These are phyloP conservation scores for Pisolithus orientalis DNA, from an alignment of 768 basidiomycete genomes.

Conservation along the genomic window DNA sequence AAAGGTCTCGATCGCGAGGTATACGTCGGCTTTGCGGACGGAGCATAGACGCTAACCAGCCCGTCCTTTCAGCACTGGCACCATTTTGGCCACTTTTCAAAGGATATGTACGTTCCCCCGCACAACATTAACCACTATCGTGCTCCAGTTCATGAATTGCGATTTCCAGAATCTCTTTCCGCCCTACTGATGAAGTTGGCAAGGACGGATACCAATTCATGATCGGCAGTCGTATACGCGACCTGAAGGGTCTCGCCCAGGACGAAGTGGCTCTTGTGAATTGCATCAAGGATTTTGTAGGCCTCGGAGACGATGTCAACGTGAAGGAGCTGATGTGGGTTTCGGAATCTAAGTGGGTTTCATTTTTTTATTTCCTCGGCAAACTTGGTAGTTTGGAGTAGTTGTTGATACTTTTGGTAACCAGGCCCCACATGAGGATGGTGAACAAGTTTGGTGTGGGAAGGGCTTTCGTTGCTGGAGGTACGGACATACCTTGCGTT, in stretches of 20 bases:
- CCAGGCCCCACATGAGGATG: too few relatives aligned
- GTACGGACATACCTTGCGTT: too few relatives aligned
- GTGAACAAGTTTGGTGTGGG: constrained; percentile 13
- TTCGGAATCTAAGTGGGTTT: constrained; percentile 24
- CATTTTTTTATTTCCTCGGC: neutral
- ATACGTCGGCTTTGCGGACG: neutral
- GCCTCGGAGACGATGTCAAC: constrained; percentile 2
- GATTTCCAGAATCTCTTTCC: neutral
- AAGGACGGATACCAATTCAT: constrained; percentile 17
- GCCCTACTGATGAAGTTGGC: constrained; percentile 11
- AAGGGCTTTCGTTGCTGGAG: too few relatives aligned
- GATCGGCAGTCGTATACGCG: constrained; percentile 2
- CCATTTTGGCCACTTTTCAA: constrained; percentile 7
- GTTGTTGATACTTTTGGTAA: neutral
- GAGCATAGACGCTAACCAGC: neutral
- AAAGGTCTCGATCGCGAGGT: constrained; percentile 27
- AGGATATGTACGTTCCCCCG: neutral
- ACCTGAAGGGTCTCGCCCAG: constrained; percentile 10
- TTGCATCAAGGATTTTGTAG: constrained; percentile 22
- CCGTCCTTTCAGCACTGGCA: constrained; percentile 19
- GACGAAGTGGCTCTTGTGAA: constrained; percentile 24
- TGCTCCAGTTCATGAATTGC: constrained; percentile 5
- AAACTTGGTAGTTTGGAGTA: too few relatives aligned
- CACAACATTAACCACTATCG: neutral
- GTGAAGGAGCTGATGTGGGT: constrained; percentile 15